These are phyloP conservation scores for Helotiales sp. DNA, from an alignment of 2,329 filamentous ascomycete genomes.

Conservation along the genomic window DNA sequence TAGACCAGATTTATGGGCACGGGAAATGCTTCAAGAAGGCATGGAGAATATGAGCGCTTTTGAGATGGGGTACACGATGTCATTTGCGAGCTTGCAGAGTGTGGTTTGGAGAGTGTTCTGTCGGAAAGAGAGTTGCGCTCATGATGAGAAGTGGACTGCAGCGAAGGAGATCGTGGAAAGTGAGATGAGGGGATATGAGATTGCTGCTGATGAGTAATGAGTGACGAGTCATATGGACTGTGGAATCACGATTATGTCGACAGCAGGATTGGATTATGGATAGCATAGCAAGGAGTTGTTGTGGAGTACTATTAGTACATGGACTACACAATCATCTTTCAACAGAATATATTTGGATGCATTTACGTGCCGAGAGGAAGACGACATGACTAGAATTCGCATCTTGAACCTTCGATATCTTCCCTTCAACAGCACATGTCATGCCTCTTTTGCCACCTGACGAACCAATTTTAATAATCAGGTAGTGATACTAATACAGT, in stretches of 20 bases:
- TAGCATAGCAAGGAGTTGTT: background rate
- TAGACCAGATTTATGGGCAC: conserved; percentile 20
- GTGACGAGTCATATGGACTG: background rate
- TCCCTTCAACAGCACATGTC: too few species aligned
- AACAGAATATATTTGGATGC: too few species aligned
- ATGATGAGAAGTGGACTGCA: conserved; percentile 23
- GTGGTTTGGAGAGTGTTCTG: conserved; percentile 30
- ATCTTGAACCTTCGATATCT: too few species aligned
- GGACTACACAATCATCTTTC: background rate
- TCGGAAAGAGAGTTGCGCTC: conserved; percentile 19
- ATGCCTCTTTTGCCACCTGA: too few species aligned
- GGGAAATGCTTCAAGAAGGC: conserved; percentile 21
- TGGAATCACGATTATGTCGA: too few species aligned
- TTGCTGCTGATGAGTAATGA: conserved; percentile 2
- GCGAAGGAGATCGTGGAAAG: conserved; percentile 24
- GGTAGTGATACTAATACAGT: too few species aligned
- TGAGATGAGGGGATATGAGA: conserved; percentile 22
- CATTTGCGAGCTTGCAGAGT: conserved; percentile 31
- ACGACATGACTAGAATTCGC: too few species aligned
- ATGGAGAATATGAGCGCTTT: conserved; percentile 29
- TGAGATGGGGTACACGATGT: conserved; percentile 29
- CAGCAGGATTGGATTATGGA: background rate
- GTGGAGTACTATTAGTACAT: too few species aligned
- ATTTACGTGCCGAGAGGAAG: too few species aligned
- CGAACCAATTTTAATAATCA: too few species aligned